A percentile compares a stretch with the other conserved stretches of the same genome.
These are phyloP conservation scores for Coemansia sp. DNA, from an alignment of 192 early-diverging fungal genomes.

Conservation along the genomic window DNA sequence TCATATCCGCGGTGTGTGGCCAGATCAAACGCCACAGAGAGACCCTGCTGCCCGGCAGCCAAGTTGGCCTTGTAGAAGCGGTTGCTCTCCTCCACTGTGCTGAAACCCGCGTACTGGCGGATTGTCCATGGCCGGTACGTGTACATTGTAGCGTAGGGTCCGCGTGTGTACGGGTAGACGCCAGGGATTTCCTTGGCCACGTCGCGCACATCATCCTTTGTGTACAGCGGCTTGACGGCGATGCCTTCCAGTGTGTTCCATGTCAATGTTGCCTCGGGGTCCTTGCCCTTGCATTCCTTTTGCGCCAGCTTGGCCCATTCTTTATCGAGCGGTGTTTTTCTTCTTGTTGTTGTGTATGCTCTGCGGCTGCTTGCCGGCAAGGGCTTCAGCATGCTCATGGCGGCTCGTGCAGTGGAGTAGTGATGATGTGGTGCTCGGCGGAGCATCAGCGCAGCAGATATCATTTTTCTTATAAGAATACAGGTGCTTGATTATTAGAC, in stretches of 20 bases:
- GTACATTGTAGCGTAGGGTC: slow-evolving; percentile 84
- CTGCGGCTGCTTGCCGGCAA: not conserved
- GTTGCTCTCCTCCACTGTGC: slow-evolving; percentile 91
- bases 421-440: not conserved
- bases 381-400: no score
- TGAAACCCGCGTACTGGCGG: slow-evolving; percentile 89
- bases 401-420: not conserved
- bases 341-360: slow-evolving; percentile 10
- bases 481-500: not conserved
- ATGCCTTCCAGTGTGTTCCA: slow-evolving; percentile 88
- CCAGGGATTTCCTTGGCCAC: slow-evolving; percentile 75
- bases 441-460: slow-evolving; percentile 2
- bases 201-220: slow-evolving; percentile 67
- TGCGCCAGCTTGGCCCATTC: slow-evolving; percentile 74
- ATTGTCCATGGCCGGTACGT: slow-evolving; percentile 85
- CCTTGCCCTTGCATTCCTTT: slow-evolving; percentile 89
- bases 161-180: slow-evolving; percentile 85
- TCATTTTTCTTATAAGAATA: not conserved
- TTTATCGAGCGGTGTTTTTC: slow-evolving; percentile 62
- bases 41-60: slow-evolving; percentile 87
- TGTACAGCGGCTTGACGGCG: slow-evolving; percentile 85
- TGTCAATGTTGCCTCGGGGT: slow-evolving; percentile 68
- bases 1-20: slow-evolving; percentile 91
- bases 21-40: slow-evolving; percentile 87
- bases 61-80: slow-evolving; percentile 86